Percentiles rank a stretch among this genome's conserved stretches.
Conservation (phyloP, 2,329 filamentous ascomycete genomes). For the Aspergillus luchuensis region DNA sequence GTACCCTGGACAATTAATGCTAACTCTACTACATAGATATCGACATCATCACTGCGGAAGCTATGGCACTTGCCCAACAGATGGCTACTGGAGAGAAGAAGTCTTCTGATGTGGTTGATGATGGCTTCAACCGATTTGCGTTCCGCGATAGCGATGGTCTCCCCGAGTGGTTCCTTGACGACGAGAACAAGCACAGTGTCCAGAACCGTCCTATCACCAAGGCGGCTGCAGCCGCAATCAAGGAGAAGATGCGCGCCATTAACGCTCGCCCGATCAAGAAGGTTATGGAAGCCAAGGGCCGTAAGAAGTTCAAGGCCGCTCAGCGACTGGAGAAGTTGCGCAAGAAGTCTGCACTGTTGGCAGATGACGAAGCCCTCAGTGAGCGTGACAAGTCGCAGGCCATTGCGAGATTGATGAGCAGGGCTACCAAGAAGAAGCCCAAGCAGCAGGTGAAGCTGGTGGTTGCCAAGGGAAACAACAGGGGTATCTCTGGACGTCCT, state of each 20-base stretch:
- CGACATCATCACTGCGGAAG: slow-evolving; percentile 98
- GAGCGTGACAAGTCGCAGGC: slow-evolving; percentile 93
- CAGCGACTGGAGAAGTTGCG: slow-evolving; percentile 90
- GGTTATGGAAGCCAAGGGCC: slow-evolving; percentile 90
- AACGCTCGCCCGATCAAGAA: slow-evolving; percentile 99
- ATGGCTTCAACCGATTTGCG: slow-evolving; percentile 88
- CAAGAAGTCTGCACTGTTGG: slow-evolving; percentile 92
- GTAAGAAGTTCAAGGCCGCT: slow-evolving; percentile 95
- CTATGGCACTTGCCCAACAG: slow-evolving; percentile 94
- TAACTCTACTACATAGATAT: slow-evolving; percentile 63
- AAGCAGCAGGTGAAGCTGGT: slow-evolving; percentile 82
- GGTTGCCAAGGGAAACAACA: slow-evolving; percentile 81
- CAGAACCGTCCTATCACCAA: slow-evolving; percentile 87
- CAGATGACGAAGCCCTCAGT: slow-evolving; percentile 86
- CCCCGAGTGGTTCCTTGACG: slow-evolving; percentile 97
- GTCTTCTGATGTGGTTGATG: slow-evolving; percentile 78
- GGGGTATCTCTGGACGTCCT: slow-evolving; percentile 81
- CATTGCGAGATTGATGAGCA: slow-evolving; percentile 79
- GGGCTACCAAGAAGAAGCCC: slow-evolving; percentile 82
- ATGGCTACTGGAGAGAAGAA: slow-evolving; percentile 84
- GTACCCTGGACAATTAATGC: slow-evolving; percentile 16
- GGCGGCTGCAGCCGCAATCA: slow-evolving; percentile 85
- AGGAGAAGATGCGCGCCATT: slow-evolving; percentile 87
- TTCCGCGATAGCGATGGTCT: slow-evolving; percentile 90
- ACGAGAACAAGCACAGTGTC: slow-evolving; percentile 82